These are phyloP conservation scores for Fraxinus velutina DNA, from an alignment of 305 asterid genomes.

Conservation along the genomic window DNA sequence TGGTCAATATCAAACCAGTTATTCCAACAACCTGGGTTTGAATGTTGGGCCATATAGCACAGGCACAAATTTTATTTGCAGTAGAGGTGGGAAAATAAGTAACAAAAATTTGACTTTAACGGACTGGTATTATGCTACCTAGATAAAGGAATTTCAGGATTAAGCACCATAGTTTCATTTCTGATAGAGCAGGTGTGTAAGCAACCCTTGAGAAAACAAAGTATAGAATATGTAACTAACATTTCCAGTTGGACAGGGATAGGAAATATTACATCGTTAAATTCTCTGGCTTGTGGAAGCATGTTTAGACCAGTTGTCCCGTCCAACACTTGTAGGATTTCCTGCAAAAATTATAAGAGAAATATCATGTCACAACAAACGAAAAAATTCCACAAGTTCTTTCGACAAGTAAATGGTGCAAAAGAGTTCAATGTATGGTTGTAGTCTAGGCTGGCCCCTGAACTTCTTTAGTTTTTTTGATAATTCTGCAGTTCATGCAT, in stretches of 20 bases:
- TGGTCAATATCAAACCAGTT: slow-evolving; percentile 86
- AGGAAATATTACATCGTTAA: slow-evolving; percentile 66
- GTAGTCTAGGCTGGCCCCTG: neutral
- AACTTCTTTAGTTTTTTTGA: neutral
- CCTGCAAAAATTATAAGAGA: slow-evolving; percentile 42
- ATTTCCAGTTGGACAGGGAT: neutral
- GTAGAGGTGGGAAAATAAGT: neutral
- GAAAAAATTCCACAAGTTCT: neutral
- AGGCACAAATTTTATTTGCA: neutral
- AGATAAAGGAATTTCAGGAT: neutral
- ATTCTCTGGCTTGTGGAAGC: slow-evolving; percentile 98
- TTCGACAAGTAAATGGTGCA: neutral
- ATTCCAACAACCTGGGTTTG: slow-evolving; percentile 75
- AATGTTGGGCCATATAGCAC: slow-evolving; percentile 13
- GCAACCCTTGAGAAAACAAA: neutral
- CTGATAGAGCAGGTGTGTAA: neutral
- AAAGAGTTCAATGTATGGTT: neutral
- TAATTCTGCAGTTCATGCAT: neutral
- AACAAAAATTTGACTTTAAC: neutral
- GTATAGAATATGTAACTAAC: neutral
- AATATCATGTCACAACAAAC: neutral
- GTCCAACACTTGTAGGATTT: slow-evolving; percentile 83
- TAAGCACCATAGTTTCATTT: neutral
- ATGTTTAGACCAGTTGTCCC: slow-evolving; percentile 96
- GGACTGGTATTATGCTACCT: neutral